Evolutionary conservation across 2,329 filamentous ascomycete species (phyloP).

Genomic region (Aureobasidium sp.): DNA sequence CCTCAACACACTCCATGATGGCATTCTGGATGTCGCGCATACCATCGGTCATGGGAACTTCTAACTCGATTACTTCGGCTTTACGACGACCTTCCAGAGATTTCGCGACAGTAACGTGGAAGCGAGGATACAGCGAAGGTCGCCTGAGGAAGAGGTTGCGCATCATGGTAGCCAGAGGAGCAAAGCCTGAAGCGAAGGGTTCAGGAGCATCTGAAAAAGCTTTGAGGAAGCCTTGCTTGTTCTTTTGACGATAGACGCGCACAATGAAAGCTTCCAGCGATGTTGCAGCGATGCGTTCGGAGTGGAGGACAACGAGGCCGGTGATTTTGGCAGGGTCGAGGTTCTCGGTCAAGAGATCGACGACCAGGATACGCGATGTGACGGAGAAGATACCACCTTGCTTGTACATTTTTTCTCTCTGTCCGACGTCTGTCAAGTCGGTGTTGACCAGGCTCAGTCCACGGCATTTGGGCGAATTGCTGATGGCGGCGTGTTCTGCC

Average conservation of each 20-base stretch:
- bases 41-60: slow-evolving; percentile 88
- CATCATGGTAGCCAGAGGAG: slow-evolving; percentile 83
- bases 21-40: slow-evolving; percentile 94
- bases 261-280: slow-evolving; percentile 92
- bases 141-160: slow-evolving; percentile 85
- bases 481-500: slow-evolving; percentile 90
- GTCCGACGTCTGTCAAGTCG: slow-evolving; percentile 77
- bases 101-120: slow-evolving; percentile 82
- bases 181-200: slow-evolving; percentile 79
- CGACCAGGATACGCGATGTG: slow-evolving; percentile 88
- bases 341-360: slow-evolving; percentile 80
- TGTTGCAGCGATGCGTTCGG: slow-evolving; percentile 75
- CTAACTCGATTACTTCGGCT: slow-evolving; percentile 93
- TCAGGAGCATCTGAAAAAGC: slow-evolving; percentile 93
- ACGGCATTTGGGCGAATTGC: slow-evolving; percentile 68
- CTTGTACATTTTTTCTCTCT: slow-evolving; percentile 84
- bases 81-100: slow-evolving; percentile 86
- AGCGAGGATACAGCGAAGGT: slow-evolving; percentile 83
- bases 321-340: slow-evolving; percentile 78
- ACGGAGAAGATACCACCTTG: slow-evolving; percentile 90
- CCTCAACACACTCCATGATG: slow-evolving; percentile 90
- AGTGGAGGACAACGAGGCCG: slow-evolving; percentile 78
- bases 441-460: slow-evolving; percentile 91
- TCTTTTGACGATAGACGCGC: slow-evolving; percentile 86
- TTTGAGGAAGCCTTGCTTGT: slow-evolving; percentile 88